Percentiles rank a stretch among this genome's conserved stretches.
Conservation (phyloP, 208 protist species). For the Trypanosomatidae sp. region DNA sequence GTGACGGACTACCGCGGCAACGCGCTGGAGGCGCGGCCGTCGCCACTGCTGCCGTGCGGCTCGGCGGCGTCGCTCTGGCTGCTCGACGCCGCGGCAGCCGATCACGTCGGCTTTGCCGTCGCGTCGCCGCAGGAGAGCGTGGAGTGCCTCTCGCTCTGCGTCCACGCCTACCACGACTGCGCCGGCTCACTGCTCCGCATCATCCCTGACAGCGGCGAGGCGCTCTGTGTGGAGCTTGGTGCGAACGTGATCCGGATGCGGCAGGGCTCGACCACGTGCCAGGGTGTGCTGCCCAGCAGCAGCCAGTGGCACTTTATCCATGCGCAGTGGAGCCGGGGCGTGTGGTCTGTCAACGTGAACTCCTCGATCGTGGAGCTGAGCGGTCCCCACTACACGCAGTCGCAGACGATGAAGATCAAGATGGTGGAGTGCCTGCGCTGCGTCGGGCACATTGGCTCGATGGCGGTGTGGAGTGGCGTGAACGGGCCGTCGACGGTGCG, state of each 20-base stretch:
- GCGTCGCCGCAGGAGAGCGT: slow-evolving; percentile 23
- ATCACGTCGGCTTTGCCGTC: slow-evolving; percentile 17
- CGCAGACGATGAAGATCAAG: slow-evolving; percentile 47
- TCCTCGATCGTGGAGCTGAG: slow-evolving; percentile 47
- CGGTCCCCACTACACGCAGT: slow-evolving; percentile 49
- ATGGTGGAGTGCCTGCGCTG: slow-evolving; percentile 49
- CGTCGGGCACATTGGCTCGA: slow-evolving; percentile 60
- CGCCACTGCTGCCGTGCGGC: slow-evolving; percentile 58
- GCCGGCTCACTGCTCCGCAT: slow-evolving; percentile 55
- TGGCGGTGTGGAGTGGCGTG: slow-evolving; percentile 44
- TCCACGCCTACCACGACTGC: slow-evolving; percentile 68
- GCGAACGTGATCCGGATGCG: slow-evolving; percentile 38
- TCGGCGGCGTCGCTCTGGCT: slow-evolving; percentile 30
- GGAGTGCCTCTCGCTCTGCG: slow-evolving; percentile 60
- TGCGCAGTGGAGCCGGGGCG: slow-evolving; percentile 61
- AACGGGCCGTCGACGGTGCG: slow-evolving; percentile 31
- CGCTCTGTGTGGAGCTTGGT: slow-evolving; percentile 31
- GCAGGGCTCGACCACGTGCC: slow-evolving; percentile 48
- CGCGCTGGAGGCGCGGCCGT: slow-evolving; percentile 36
- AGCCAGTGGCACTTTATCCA: slow-evolving; percentile 65
- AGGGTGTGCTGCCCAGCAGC: slow-evolving; percentile 43
- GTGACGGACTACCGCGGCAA: slow-evolving; percentile 41
- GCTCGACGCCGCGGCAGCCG: slow-evolving; percentile 13
- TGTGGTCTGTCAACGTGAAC: slow-evolving; percentile 68
- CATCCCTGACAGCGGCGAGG: slow-evolving; percentile 32